Evolutionary conservation across 208 protist species (phyloP), one percentile per base, ranked within the genome.

Genomic region (Leptomonas pyrrhocoris): DNA sequence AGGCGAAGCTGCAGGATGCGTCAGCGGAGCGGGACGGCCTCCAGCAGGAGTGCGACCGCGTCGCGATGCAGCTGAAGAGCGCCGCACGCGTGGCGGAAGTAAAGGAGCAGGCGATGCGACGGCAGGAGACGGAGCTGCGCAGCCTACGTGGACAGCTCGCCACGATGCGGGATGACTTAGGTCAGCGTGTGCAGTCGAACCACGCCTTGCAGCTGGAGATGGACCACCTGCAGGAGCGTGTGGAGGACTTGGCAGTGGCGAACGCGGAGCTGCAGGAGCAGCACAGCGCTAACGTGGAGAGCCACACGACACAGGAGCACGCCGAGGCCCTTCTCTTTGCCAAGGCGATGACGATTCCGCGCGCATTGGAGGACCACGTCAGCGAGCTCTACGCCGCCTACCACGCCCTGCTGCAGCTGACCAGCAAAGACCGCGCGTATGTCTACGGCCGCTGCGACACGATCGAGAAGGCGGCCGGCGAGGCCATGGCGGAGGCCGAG

Each of bases 401-500:
- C 68, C 59, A 68, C 28, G 40, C 55, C 21, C 48, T 91, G 8
- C 27, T 89, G 55, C 60, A 66, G 19, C 71, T 71, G 0, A 60
- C 67, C 25, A 54, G 74, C 54, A 80, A 74, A 31, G 77, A 74
- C 27, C 83, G 87, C 40, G 48, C 43, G 0, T 67, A 73, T 43
- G 75, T 91, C 21, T 58, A 55, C 71, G 53, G 48, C n/a, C 83
- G 80, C 51, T 87, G 83, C 55, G 77, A 86, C 59, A 73, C 63
- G 28, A 84, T 92, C 64, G 83, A 90, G 68, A 49, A 61, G 51
- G 63, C 83, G 25, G 82, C 89, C 23, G 64, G 63, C 23, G 82
- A 90, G 56, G 89, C 89, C 23, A 83, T 94, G 73, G 63, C 58
- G 9, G 85, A 85, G 53, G 85, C 74, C 6, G 88, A 94, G 64